Percentiles rank a stretch among this genome's conserved stretches.
These are phyloP conservation scores for Talaromyces thailandensis DNA, from an alignment of 495 filamentous ascomycete genomes.

Conservation along the genomic window DNA sequence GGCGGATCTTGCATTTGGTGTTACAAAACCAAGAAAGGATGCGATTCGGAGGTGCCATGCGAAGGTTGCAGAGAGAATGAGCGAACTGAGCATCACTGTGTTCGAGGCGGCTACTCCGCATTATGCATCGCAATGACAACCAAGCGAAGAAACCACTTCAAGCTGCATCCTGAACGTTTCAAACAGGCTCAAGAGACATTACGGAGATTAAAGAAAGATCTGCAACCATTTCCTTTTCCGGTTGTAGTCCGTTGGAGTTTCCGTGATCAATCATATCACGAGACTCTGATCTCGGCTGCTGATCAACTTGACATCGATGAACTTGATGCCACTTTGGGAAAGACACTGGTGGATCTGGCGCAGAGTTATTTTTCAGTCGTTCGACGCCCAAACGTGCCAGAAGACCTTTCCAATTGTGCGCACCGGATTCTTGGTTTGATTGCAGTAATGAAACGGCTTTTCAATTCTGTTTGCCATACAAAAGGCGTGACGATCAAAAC, in stretches of 20 bases:
- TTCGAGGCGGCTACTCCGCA: conserved; percentile 9
- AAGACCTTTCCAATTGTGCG: conserved; percentile 6
- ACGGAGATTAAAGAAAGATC: neutral
- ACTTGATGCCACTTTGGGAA: neutral
- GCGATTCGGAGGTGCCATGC: conserved; percentile 13
- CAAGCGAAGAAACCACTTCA: neutral
- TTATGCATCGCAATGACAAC: conserved; percentile 7
- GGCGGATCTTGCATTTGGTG: conserved; percentile 22
- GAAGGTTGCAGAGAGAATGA: conserved; percentile 7
- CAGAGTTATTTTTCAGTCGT: neutral
- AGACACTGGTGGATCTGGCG: neutral
- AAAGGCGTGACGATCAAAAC: neutral
- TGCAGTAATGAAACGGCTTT: conserved; percentile 4
- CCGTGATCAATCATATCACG: neutral
- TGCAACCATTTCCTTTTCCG: neutral
- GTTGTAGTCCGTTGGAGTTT: neutral
- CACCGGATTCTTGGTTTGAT: conserved; percentile 8
- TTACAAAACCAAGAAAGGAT: conserved; percentile 19
- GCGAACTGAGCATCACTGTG: conserved; percentile 10
- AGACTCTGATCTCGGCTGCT: neutral
- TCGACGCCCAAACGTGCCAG: neutral
- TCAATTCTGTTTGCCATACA: neutral
- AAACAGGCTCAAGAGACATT: neutral
- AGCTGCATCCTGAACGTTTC: neutral
- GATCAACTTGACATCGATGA: neutral